phyloP scores from a whole-genome alignment of 805 yeast species.

The Candida quercuum region DNA sequence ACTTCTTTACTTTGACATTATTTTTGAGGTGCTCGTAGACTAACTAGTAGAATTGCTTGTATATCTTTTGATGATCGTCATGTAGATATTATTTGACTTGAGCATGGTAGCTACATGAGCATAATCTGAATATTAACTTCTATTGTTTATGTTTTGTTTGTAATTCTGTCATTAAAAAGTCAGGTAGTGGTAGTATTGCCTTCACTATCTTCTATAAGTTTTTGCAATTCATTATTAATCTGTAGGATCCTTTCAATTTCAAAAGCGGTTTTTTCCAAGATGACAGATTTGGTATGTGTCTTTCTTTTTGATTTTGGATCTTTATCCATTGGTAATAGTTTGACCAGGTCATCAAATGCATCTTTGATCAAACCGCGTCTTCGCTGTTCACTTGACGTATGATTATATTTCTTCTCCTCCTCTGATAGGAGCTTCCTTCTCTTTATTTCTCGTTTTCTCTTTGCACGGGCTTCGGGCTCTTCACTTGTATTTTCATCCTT shows the following conservation, averaged over 20 bases:
- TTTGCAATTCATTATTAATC: constrained; percentile 14
- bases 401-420: constrained; percentile 23
- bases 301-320: constrained; percentile 7
- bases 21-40: no score
- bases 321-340: constrained; percentile 10
- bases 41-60: no score
- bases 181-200: constrained; percentile 48
- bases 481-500: no score
- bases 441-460: constrained; percentile 11
- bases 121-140: no score
- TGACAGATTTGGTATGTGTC: constrained; percentile 17
- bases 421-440: constrained; percentile 18
- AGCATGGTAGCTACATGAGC: no score
- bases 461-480: no score
- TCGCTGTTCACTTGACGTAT: constrained; percentile 22
- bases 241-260: constrained; percentile 15
- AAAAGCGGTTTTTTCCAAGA: constrained; percentile 18
- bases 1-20: no score
- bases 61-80: no score
- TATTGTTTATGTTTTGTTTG: no score
- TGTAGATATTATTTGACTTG: no score
- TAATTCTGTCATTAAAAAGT: constrained; percentile 81
- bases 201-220: constrained; percentile 10
- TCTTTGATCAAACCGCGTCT: constrained; percentile 21
- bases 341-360: constrained; percentile 16